These are phyloP conservation scores for Xylariomycetidae sp. DNA, from an alignment of 2,329 filamentous ascomycete genomes.

Conservation along the genomic window DNA sequence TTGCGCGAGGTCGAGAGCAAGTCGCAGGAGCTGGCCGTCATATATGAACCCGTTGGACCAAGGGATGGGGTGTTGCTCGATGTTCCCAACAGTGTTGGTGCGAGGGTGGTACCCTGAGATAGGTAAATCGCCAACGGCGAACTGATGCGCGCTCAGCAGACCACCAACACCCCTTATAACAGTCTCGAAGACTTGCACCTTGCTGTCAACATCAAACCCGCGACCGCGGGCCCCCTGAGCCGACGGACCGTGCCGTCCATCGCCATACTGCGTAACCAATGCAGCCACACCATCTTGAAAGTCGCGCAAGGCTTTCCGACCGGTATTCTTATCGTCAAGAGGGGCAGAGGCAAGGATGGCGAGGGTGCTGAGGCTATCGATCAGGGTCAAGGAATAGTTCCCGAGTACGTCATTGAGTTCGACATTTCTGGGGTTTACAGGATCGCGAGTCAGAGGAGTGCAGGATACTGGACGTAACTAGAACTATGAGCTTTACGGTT, in stretches of 20 bases:
- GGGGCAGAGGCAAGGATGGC: conserved; percentile 83
- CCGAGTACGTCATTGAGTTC: conserved; percentile 93
- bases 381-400: conserved; percentile 92
- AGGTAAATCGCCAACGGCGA: conserved; percentile 84
- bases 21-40: conserved; percentile 82
- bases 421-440: conserved; percentile 70
- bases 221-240: conserved; percentile 68
- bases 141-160: conserved; percentile 86
- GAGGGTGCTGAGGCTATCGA: conserved; percentile 91
- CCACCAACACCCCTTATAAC: conserved; percentile 92
- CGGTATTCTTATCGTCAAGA: conserved; percentile 46
- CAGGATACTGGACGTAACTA: conserved; percentile 83
- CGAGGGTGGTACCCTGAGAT: conserved; percentile 70
- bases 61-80: conserved; percentile 51
- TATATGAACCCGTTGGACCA: conserved; percentile 81
- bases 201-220: conserved; percentile 93
- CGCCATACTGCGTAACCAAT: conserved; percentile 79
- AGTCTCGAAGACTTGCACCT: conserved; percentile 97
- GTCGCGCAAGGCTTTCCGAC: conserved; percentile 59
- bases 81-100: conserved; percentile 34
- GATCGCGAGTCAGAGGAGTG: conserved; percentile 76
- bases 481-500: conserved; percentile 10
- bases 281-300: conserved; percentile 78
- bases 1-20: conserved; percentile 80
- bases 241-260: conserved; percentile 65